Percentiles rank a stretch among this genome's conserved stretches.
These are phyloP conservation scores for Amylocarpus encephaloides DNA, from an alignment of 2,329 filamentous ascomycete species.

Conservation along the genomic window DNA sequence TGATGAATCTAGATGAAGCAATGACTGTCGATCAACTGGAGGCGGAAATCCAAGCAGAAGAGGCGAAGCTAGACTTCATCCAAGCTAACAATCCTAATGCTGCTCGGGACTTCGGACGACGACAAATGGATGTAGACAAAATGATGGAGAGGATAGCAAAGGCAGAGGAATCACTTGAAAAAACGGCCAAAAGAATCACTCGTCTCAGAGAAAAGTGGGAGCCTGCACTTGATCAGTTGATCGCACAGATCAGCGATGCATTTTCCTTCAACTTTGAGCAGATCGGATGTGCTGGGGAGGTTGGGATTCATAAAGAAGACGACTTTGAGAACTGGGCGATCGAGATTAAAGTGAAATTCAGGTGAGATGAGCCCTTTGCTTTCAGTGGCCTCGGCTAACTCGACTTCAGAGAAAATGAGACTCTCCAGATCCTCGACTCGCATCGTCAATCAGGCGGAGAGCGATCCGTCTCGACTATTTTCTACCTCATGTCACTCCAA, in stretches of 20 bases:
- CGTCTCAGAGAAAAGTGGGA: constrained; percentile 72
- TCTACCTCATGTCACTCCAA: constrained; percentile 97
- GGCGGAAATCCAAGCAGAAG: constrained; percentile 66
- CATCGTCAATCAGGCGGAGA: constrained; percentile 96
- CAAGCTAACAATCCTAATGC: constrained; percentile 70
- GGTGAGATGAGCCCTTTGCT: constrained; percentile 44
- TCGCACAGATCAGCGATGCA: constrained; percentile 77
- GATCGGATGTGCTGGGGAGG: constrained; percentile 90
- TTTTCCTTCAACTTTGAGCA: constrained; percentile 91
- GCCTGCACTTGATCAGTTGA: constrained; percentile 69
- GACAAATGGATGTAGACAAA: constrained; percentile 62
- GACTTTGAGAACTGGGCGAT: constrained; percentile 95
- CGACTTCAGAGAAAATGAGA: constrained; percentile 63
- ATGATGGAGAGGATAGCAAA: constrained; percentile 53
- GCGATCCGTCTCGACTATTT: constrained; percentile 92
- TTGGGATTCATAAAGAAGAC: constrained; percentile 79
- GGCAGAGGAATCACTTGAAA: constrained; percentile 48
- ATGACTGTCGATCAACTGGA: constrained; percentile 60
- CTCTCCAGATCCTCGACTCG: constrained; percentile 75
- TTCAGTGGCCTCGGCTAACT: constrained; percentile 12
- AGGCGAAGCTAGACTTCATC: constrained; percentile 71
- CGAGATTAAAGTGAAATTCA: constrained; percentile 91
- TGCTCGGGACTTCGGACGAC: constrained; percentile 70
- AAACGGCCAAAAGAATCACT: constrained; percentile 52
- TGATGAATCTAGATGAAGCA: constrained; percentile 39